Evolutionary conservation across 495 filamentous ascomycete species (phyloP).

Genomic region (Hypoxylon fragiforme): DNA sequence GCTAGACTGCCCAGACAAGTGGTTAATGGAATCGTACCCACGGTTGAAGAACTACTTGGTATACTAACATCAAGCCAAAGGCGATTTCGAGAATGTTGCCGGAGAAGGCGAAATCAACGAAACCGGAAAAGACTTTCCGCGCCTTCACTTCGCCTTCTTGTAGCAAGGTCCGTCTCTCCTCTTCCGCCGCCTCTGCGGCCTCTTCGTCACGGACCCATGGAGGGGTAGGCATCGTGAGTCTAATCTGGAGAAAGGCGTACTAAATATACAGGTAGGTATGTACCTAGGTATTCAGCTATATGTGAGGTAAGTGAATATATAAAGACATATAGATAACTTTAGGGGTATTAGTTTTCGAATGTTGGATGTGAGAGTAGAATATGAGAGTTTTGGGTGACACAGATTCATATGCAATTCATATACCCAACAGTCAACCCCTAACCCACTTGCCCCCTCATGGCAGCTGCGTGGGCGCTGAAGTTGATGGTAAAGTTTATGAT

Average conservation of each 20-base stretch:
- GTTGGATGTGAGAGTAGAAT: background rate
- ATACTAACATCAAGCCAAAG: conserved; percentile 68
- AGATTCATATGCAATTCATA: too few species aligned
- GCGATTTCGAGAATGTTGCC: conserved; percentile 79
- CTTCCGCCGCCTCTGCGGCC: conserved; percentile 27
- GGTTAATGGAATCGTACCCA: conserved; percentile 8
- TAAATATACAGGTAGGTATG: background rate
- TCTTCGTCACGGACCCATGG: conserved; percentile 34
- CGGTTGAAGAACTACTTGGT: background rate
- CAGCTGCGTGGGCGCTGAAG: too few species aligned
- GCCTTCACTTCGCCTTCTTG: conserved; percentile 39
- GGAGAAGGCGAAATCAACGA: conserved; percentile 70
- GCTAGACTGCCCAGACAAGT: conserved; percentile 56
- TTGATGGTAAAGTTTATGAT: too few species aligned
- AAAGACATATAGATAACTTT: background rate
- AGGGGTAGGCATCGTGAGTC: conserved; percentile 35
- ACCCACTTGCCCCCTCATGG: too few species aligned
- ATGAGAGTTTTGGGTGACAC: background rate
- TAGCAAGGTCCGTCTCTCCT: conserved; percentile 39
- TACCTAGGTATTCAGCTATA: too few species aligned
- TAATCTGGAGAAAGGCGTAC: background rate
- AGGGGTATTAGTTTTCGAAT: too few species aligned
- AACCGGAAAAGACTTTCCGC: conserved; percentile 59
- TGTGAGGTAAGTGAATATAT: background rate
- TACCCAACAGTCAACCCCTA: too few species aligned